phyloP scores from a whole-genome alignment of 2,329 filamentous ascomycete species.

The Torrubiellomyces zombiae region DNA sequence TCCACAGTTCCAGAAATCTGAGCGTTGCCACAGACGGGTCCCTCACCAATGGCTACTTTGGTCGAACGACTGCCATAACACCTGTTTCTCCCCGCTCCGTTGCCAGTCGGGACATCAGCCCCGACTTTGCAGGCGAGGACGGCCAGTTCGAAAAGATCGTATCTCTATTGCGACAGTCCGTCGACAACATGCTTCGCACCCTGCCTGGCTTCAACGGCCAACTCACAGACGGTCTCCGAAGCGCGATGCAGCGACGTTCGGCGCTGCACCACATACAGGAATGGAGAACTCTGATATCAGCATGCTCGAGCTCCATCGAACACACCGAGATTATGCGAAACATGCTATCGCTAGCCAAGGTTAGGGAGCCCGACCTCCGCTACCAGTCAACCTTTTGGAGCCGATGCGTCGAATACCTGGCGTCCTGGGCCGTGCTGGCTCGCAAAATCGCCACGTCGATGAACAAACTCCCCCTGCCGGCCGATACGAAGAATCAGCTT shows the following conservation, averaged over 20 bases:
- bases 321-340: slow-evolving; percentile 57
- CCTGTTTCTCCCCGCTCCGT: slow-evolving; percentile 65
- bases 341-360: slow-evolving; percentile 61
- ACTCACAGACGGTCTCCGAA: slow-evolving; percentile 45
- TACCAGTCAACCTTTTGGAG: slow-evolving; percentile 46
- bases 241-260: slow-evolving; percentile 41
- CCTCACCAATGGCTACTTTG: slow-evolving; percentile 30
- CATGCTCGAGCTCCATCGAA: slow-evolving; percentile 53
- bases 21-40: slow-evolving; percentile 35
- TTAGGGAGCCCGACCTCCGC: slow-evolving; percentile 67
- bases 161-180: slow-evolving; percentile 54
- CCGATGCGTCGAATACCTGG: slow-evolving; percentile 59
- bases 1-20: slow-evolving; percentile 35
- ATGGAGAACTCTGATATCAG: slow-evolving; percentile 56
- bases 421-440: slow-evolving; percentile 52
- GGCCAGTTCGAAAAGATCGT: slow-evolving; percentile 70
- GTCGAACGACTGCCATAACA: slow-evolving; percentile 33
- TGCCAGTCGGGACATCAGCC: slow-evolving; percentile 25
- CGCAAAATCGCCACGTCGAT: slow-evolving; percentile 38
- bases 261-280: slow-evolving; percentile 43
- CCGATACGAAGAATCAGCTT: slow-evolving; percentile 57
- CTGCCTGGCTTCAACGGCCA: slow-evolving; percentile 55
- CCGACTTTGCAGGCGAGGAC: slow-evolving; percentile 61
- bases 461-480: slow-evolving; percentile 35
- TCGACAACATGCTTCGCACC: slow-evolving; percentile 54